Conservation (phyloP, 345 rosid species). For the Eucalyptus albens region DNA sequence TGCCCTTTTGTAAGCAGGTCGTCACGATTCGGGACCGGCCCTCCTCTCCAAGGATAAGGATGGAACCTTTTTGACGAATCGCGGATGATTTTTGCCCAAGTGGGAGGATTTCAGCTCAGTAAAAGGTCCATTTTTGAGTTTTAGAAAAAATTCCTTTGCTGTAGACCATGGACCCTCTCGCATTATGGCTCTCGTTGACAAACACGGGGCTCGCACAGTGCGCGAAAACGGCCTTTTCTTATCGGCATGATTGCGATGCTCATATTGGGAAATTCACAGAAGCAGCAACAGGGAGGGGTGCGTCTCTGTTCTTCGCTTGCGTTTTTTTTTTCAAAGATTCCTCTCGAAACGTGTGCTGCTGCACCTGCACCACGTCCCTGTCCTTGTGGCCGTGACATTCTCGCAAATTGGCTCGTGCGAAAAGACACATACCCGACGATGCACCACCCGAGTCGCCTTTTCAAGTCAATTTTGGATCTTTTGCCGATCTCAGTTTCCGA, state of each 20-base stretch:
- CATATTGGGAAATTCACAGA: neutral
- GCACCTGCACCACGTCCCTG: neutral
- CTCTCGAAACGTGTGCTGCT: neutral
- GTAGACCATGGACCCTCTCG: neutral
- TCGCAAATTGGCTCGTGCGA: neutral
- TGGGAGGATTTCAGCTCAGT: neutral
- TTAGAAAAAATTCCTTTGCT: neutral
- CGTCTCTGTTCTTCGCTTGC: neutral
- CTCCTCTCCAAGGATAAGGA: neutral
- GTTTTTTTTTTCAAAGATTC: neutral
- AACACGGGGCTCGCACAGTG: neutral
- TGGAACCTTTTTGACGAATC: neutral
- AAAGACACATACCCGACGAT: neutral
- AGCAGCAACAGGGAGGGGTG: neutral
- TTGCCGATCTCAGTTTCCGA: neutral
- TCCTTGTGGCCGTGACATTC: neutral
- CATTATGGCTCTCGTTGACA: neutral
- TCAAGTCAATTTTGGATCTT: neutral
- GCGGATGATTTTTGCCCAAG: neutral
- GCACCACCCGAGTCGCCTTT: neutral
- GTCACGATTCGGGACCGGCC: neutral
- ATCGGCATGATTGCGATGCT: neutral
- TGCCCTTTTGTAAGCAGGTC: neutral
- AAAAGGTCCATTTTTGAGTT: neutral
- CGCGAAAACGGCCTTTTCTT: neutral